Conservation (phyloP, 2,329 filamentous ascomycete genomes). For the Alternaria ethzedia region DNA sequence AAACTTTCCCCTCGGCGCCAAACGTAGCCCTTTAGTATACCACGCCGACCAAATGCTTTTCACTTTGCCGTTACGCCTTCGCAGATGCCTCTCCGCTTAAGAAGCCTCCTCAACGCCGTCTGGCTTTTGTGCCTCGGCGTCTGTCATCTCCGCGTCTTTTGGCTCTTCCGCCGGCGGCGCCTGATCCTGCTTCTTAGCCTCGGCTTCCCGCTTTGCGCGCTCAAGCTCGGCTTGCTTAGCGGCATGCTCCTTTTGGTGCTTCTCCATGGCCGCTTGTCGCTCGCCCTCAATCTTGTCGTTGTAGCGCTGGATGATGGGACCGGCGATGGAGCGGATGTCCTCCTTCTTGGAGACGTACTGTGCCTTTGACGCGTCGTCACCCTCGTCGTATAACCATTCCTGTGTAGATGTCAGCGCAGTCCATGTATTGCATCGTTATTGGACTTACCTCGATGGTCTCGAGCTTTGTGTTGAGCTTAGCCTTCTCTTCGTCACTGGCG, state of each 20-base stretch:
- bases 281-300: conserved; percentile 93
- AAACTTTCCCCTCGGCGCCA: conserved; percentile 8
- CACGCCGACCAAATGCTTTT: conserved; percentile 31
- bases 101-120: conserved; percentile 49
- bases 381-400: conserved; percentile 99
- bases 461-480: conserved; percentile 82
- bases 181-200: conserved; percentile 65
- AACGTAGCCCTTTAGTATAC: conserved; percentile 12
- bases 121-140: conserved; percentile 56
- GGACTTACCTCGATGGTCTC: conserved; percentile 80
- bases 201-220: conserved; percentile 78
- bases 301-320: conserved; percentile 91
- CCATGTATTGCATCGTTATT: fast-evolving
- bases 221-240: conserved; percentile 72
- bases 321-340: conserved; percentile 88
- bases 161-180: conserved; percentile 42
- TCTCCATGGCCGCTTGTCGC: conserved; percentile 72
- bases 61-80: conserved; percentile 13
- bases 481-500: conserved; percentile 90
- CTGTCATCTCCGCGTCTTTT: conserved; percentile 65
- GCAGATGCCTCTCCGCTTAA: conserved; percentile 11
- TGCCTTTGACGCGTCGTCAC: conserved; percentile 91
- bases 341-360: conserved; percentile 95
- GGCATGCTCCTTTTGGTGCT: conserved; percentile 69
- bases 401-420: conserved; percentile 49